phyloP scores from a whole-genome alignment of 75 land plant species.

The Picea glauca region DNA sequence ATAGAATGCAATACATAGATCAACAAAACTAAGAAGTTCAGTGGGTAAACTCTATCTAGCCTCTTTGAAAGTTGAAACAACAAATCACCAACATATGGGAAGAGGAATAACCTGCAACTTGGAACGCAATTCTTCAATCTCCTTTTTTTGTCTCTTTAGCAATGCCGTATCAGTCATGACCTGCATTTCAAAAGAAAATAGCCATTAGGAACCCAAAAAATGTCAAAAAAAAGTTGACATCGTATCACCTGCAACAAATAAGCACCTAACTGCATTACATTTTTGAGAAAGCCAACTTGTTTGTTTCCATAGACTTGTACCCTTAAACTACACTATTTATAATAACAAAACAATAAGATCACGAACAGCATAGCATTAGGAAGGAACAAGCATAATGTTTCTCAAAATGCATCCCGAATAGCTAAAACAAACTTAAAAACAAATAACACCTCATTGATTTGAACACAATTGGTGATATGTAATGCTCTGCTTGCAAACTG shows the following conservation, averaged over 20 bases:
- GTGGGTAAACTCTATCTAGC: not conserved
- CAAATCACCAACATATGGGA: too few relatives aligned
- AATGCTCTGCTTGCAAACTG: constrained; percentile 98
- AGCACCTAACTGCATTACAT: not conserved
- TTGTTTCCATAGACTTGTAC: too few relatives aligned
- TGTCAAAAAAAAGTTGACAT: too few relatives aligned
- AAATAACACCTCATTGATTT: constrained; percentile 87
- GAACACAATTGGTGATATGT: constrained; percentile 92
- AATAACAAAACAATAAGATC: too few relatives aligned
- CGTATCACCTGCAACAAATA: not conserved
- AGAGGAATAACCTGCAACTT: constrained; percentile 63
- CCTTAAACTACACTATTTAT: too few relatives aligned
- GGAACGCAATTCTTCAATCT: constrained; percentile 91
- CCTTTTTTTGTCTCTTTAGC: constrained; percentile 94
- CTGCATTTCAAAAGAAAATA: constrained; percentile 24
- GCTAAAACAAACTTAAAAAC: not conserved
- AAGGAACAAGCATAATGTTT: too few relatives aligned
- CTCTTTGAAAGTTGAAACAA: too few relatives aligned
- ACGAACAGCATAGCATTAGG: too few relatives aligned
- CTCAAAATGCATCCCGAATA: too few relatives aligned
- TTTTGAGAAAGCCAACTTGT: too few relatives aligned
- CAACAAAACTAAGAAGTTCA: not conserved
- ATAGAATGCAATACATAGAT: not conserved
- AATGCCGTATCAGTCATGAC: constrained; percentile 97
- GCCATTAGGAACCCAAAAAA: not conserved